Evolutionary conservation across 345 rosid genomes (phyloP).

Genomic region (Eucalyptus virginea): DNA sequence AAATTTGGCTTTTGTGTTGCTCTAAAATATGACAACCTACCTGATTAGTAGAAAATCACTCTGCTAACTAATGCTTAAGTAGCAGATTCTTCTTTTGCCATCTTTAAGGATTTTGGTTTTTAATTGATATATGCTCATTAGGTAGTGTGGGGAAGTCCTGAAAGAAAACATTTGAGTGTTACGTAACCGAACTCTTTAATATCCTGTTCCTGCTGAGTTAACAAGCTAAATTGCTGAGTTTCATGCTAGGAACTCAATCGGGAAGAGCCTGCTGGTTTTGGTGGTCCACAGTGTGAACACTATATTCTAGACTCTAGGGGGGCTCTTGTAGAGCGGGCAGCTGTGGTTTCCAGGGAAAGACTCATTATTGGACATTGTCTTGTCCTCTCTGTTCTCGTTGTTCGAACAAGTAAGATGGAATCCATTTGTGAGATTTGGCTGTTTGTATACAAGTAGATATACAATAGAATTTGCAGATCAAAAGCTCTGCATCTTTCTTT

Average conservation of each 20-base stretch:
- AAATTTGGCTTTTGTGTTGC: background rate
- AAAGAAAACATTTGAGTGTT: background rate
- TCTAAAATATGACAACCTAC: background rate
- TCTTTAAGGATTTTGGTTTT: background rate
- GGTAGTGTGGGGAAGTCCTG: background rate
- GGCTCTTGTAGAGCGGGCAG: slow-evolving; percentile 74
- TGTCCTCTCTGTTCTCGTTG: slow-evolving; percentile 72
- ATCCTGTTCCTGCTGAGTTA: background rate
- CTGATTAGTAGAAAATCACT: background rate
- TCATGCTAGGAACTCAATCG: slow-evolving; percentile 73
- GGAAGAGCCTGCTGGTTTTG: slow-evolving; percentile 90
- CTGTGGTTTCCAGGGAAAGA: slow-evolving; percentile 83
- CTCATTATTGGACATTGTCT: slow-evolving; percentile 86
- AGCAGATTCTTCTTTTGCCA: background rate
- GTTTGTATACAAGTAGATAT: background rate
- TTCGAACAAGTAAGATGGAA: slow-evolving; percentile 60
- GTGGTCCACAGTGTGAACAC: slow-evolving; percentile 75
- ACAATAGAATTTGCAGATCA: background rate
- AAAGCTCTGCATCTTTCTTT: background rate
- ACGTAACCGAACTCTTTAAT: background rate
- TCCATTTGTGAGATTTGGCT: background rate
- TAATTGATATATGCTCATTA: background rate
- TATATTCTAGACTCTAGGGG: slow-evolving; percentile 85
- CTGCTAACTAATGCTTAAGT: background rate
- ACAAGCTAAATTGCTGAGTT: background rate